Percentiles rank a stretch among this genome's conserved stretches.
Evolutionary conservation across 306 rosid genomes (phyloP).

Genomic region (Quercus rubra): DNA sequence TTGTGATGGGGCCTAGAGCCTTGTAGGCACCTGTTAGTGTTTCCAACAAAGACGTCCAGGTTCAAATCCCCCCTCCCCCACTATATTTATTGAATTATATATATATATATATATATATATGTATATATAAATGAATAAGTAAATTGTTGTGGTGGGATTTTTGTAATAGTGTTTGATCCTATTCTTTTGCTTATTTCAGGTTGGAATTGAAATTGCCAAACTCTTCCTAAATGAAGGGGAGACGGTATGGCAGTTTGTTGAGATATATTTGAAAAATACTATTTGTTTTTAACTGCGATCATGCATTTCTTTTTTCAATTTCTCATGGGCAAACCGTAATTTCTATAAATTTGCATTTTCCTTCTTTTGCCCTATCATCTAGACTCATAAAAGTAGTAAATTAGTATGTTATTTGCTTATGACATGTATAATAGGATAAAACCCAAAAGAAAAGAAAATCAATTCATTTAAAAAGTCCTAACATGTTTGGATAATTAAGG

Average conservation of each 20-base stretch:
- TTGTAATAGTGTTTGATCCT: slow-evolving; percentile 21
- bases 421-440: background rate
- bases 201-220: slow-evolving; percentile 93
- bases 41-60: no score
- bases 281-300: background rate
- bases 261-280: background rate
- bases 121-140: no score
- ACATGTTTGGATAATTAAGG: no score
- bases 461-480: no score
- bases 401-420: background rate
- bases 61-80: no score
- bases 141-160: background rate
- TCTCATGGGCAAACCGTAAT: slow-evolving; percentile 16
- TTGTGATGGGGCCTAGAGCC: background rate
- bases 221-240: slow-evolving; percentile 78
- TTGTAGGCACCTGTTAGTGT: no score
- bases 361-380: background rate
- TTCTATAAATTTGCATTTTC: background rate
- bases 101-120: no score
- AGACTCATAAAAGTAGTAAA: background rate
- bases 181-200: slow-evolving; percentile 51
- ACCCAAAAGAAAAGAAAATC: no score
- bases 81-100: no score
- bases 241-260: slow-evolving; percentile 50
- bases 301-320: background rate